Conservation (phyloP, 306 rosid genomes). For the Senna tora region DNA sequence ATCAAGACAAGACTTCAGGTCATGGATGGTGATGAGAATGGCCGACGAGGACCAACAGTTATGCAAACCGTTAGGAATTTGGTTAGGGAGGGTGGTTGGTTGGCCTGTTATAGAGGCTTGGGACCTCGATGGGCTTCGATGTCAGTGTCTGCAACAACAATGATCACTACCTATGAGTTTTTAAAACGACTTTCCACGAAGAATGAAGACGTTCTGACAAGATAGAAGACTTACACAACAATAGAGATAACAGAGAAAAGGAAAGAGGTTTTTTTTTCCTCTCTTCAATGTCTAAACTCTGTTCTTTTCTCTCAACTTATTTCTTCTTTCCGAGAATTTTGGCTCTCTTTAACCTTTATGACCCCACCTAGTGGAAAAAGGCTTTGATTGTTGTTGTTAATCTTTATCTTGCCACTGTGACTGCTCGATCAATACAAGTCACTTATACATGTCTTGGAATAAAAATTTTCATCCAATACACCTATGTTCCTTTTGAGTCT, state of each 20-base stretch:
- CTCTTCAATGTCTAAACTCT: constrained; percentile 31
- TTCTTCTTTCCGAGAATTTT: not conserved
- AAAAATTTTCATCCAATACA: not conserved
- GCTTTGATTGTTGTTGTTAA: no score
- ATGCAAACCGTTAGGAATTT: constrained; percentile 69
- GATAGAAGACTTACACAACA: constrained; percentile 30
- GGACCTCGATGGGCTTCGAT: constrained; percentile 81
- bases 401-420: constrained; percentile 12
- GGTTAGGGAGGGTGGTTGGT: constrained; percentile 78
- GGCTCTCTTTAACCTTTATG: not conserved
- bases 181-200: constrained; percentile 75
- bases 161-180: constrained; percentile 85
- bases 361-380: no score
- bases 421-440: constrained; percentile 37
- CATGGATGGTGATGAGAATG: constrained; percentile 72
- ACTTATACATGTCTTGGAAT: constrained; percentile 15
- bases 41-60: constrained; percentile 65
- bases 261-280: constrained; percentile 11
- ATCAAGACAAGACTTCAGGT: constrained; percentile 81
- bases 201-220: constrained; percentile 58
- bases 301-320: constrained; percentile 29
- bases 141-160: constrained; percentile 80
- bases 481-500: not conserved
- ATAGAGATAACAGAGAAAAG: not conserved
- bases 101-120: constrained; percentile 77